A percentile compares a stretch with the other conserved stretches of the same genome.
These are phyloP conservation scores for Musa troglodytarum DNA, from an alignment of 176 grass and related monocot genomes.

Conservation along the genomic window DNA sequence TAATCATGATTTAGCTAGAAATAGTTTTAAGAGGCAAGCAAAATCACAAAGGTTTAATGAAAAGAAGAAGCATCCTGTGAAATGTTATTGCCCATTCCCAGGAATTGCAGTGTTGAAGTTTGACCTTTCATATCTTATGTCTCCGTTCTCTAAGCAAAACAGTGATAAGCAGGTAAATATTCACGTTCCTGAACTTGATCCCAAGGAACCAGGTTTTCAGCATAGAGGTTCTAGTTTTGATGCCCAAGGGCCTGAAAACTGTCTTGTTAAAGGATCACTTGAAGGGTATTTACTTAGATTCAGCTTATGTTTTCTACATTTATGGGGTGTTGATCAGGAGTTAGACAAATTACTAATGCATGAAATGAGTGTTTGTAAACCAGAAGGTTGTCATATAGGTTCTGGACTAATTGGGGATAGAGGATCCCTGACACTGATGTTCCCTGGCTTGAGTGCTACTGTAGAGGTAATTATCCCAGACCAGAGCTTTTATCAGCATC, in stretches of 20 bases:
- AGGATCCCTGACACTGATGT: slow-evolving; percentile 79
- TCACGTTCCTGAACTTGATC: slow-evolving; percentile 38
- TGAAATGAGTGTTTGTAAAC: slow-evolving; percentile 94
- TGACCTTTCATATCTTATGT: slow-evolving; percentile 84
- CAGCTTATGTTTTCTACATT: slow-evolving; percentile 93
- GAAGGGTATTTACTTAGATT: slow-evolving; percentile 81
- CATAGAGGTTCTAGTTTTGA: slow-evolving; percentile 26
- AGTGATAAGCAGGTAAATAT: slow-evolving; percentile 29
- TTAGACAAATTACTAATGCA: slow-evolving; percentile 81
- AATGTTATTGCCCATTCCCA: slow-evolving; percentile 78
- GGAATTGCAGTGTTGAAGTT: slow-evolving; percentile 83
- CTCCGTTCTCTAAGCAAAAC: slow-evolving; percentile 29
- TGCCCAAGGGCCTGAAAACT: slow-evolving; percentile 47
- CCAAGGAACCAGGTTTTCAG: slow-evolving; percentile 12
- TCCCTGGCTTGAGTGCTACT: slow-evolving; percentile 72
- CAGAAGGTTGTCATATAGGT: slow-evolving; percentile 73
- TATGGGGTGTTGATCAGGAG: slow-evolving; percentile 79
- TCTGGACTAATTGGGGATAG: slow-evolving; percentile 72
- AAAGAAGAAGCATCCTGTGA: slow-evolving; percentile 62
- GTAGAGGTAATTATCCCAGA: slow-evolving; percentile 56
- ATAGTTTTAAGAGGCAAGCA: slow-evolving; percentile 31
- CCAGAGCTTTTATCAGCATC: not conserved
- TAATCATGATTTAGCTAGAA: slow-evolving; percentile 37
- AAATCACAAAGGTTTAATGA: slow-evolving; percentile 25
- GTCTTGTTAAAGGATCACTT: slow-evolving; percentile 55